These are phyloP conservation scores for Fusarium stilboides DNA, from an alignment of 2,329 filamentous ascomycete species.

Conservation along the genomic window DNA sequence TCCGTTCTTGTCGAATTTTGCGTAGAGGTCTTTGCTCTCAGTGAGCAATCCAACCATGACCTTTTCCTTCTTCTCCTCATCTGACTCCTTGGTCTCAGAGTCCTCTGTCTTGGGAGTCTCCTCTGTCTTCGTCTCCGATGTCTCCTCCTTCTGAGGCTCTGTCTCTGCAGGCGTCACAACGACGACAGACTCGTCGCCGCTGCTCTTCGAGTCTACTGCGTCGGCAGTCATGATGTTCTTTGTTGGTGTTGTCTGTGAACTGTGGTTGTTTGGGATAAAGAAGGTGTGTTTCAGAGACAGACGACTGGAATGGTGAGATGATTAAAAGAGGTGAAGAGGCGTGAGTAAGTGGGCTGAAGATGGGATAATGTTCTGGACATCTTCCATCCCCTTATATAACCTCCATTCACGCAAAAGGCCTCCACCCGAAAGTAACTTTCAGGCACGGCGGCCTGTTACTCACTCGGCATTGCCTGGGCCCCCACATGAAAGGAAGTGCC, in stretches of 20 bases:
- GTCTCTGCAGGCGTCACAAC: constrained; percentile 45
- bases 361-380: not conserved
- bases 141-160: constrained; percentile 34
- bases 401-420: not conserved
- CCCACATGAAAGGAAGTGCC: constrained; percentile 1
- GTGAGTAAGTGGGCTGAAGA: not conserved
- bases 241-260: not conserved
- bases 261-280: not conserved
- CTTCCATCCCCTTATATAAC: constrained; percentile 18
- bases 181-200: constrained; percentile 42
- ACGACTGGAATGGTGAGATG: not conserved
- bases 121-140: constrained; percentile 30
- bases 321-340: not conserved
- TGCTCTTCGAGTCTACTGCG: constrained; percentile 45
- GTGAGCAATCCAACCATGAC: constrained; percentile 55
- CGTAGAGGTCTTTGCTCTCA: constrained; percentile 61
- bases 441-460: constrained; percentile 31
- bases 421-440: constrained; percentile 10
- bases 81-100: constrained; percentile 1
- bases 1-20: constrained; percentile 63
- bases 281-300: not conserved
- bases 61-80: constrained; percentile 42
- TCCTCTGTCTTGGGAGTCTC: constrained; percentile 26
- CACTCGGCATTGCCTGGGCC: constrained; percentile 25
- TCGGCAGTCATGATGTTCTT: constrained; percentile 25